Percentiles rank a stretch among this genome's conserved stretches.
Conservation (phyloP, 2,329 filamentous ascomycete species). For the Elsinoe fawcettii region DNA sequence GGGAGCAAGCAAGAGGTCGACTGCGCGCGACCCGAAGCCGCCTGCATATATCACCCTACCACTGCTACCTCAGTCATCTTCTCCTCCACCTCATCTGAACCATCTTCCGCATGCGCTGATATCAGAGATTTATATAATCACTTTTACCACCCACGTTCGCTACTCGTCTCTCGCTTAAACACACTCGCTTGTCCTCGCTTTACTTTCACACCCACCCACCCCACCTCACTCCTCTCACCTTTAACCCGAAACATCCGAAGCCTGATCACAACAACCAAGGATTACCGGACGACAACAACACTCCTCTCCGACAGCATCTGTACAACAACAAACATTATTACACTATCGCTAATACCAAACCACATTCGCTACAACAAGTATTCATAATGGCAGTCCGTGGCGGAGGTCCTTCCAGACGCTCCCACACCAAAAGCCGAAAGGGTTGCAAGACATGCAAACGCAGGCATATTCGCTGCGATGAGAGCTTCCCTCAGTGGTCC, state of each 20-base stretch:
- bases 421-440: conserved; percentile 98
- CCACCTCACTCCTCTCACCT: neutral
- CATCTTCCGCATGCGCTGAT: conserved; percentile 12
- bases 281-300: neutral
- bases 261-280: neutral
- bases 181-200: conserved; percentile 15
- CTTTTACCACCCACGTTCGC: conserved; percentile 9
- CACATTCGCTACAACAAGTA: conserved; percentile 13
- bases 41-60: conserved; percentile 15
- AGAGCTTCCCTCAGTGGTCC: conserved; percentile 95
- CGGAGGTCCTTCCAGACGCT: conserved; percentile 81
- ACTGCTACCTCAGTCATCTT: conserved; percentile 9
- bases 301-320: neutral
- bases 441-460: conserved; percentile 97
- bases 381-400: conserved; percentile 79
- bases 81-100: neutral
- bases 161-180: conserved; percentile 15
- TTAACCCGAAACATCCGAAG: neutral
- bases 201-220: neutral
- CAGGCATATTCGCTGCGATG: conserved; percentile 94
- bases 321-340: neutral
- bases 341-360: conserved; percentile 11
- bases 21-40: conserved; percentile 2
- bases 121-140: conserved; percentile 15
- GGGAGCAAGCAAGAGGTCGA: neutral